Evolutionary conservation across 768 basidiomycete species (phyloP).

Genomic region (Neoboletus magnificus): DNA sequence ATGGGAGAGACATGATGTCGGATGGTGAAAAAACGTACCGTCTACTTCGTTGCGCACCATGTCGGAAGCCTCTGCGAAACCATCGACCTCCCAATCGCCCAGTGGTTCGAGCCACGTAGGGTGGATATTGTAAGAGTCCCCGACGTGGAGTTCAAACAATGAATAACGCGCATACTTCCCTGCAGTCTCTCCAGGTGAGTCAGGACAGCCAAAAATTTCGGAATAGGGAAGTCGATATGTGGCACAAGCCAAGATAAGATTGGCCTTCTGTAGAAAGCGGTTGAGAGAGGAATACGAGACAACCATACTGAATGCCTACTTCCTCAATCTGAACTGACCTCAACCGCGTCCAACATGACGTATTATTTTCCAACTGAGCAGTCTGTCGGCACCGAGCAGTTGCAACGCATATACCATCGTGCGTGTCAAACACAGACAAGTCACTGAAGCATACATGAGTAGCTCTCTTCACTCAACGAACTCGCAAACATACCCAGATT

Average conservation of each 20-base stretch:
- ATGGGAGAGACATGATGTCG: constrained; percentile 7
- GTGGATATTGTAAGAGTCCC: constrained; percentile 15
- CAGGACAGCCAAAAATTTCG: constrained; percentile 20
- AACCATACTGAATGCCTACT: constrained; percentile 1
- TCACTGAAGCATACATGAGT: constrained; percentile 36
- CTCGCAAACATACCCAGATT: constrained; percentile 53
- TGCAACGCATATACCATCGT: constrained; percentile 47
- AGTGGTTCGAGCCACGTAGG: constrained; percentile 40
- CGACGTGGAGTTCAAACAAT: constrained; percentile 27
- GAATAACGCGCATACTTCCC: constrained; percentile 14
- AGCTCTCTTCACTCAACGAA: background rate
- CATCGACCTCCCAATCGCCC: constrained; percentile 55
- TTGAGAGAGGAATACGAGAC: background rate
- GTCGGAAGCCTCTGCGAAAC: constrained; percentile 43
- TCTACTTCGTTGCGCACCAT: constrained; percentile 44
- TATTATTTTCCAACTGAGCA: constrained; percentile 1
- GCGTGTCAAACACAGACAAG: constrained; percentile 48
- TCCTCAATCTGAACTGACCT: constrained; percentile 21
- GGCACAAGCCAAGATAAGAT: constrained; percentile 47
- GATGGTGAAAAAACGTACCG: constrained; percentile 35
- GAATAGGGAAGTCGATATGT: constrained; percentile 24
- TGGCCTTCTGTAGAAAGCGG: constrained; percentile 9
- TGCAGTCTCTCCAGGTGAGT: constrained; percentile 9
- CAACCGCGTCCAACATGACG: constrained; percentile 22
- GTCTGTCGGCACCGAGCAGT: constrained; percentile 11